Percentiles rank a stretch among this genome's conserved stretches.
Evolutionary conservation across 2,329 filamentous ascomycete genomes (phyloP).

Genomic region (Alternaria rosae): DNA sequence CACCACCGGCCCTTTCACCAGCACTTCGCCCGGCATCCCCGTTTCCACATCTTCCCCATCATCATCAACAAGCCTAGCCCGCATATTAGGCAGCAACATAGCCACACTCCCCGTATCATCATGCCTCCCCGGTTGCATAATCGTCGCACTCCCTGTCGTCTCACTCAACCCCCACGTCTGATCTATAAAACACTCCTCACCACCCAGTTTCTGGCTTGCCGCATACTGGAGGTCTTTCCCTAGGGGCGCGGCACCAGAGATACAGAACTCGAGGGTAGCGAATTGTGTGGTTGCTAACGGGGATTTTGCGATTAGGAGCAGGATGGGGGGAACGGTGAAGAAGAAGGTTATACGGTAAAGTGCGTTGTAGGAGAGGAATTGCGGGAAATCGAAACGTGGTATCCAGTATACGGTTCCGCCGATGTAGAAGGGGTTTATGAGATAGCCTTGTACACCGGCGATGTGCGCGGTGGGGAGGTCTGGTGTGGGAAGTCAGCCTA

Average conservation of each 20-base stretch:
- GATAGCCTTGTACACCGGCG: conserved; percentile 57
- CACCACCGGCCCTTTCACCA: conserved; percentile 47
- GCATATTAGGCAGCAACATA: conserved; percentile 52
- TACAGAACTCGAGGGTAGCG: conserved; percentile 56
- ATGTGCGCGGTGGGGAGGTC: conserved; percentile 58
- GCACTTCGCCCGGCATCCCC: conserved; percentile 43
- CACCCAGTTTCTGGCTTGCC: conserved; percentile 60
- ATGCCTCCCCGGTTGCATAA: conserved; percentile 51
- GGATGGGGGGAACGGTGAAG: conserved; percentile 69
- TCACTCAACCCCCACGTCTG: conserved; percentile 69
- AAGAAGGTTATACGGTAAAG: conserved; percentile 62
- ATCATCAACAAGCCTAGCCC: conserved; percentile 46
- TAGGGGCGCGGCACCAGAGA: conserved; percentile 65
- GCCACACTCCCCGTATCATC: conserved; percentile 60
- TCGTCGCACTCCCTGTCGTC: conserved; percentile 59
- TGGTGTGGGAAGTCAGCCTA: background rate
- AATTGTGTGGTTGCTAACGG: conserved; percentile 65
- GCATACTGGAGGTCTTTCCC: conserved; percentile 62
- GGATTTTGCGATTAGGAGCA: conserved; percentile 65
- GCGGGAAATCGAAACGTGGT: conserved; percentile 64
- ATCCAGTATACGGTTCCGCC: conserved; percentile 66
- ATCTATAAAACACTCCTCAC: conserved; percentile 52
- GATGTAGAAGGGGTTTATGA: conserved; percentile 54
- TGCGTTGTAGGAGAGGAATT: conserved; percentile 63
- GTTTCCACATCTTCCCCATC: conserved; percentile 40